phyloP scores from a whole-genome alignment of 108 stramenopile species.

The Stephanodiscus triporus region DNA sequence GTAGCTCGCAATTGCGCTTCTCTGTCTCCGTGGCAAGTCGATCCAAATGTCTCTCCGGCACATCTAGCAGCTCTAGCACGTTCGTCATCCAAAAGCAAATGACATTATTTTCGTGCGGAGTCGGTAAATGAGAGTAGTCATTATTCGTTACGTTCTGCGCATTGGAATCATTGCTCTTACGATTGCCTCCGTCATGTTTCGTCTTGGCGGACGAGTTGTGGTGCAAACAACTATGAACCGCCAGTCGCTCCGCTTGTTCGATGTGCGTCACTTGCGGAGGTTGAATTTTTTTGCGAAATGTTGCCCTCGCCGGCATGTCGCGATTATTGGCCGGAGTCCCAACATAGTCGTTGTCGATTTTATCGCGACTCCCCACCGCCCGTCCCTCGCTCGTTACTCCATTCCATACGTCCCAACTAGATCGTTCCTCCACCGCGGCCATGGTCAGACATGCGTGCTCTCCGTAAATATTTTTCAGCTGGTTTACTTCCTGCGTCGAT shows the following conservation, averaged over 20 bases:
- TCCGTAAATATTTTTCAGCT: slow-evolving; percentile 32
- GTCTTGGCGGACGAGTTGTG: slow-evolving; percentile 6
- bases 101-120: slow-evolving; percentile 24
- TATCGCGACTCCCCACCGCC: not conserved
- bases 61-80: slow-evolving; percentile 39
- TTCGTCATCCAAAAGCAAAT: slow-evolving; percentile 50
- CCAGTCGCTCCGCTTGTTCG: slow-evolving; percentile 43
- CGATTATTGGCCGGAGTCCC: not conserved
- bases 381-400: not conserved
- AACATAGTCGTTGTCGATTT: not conserved
- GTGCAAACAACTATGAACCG: slow-evolving; percentile 33
- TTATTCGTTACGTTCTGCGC: not conserved
- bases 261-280: slow-evolving; percentile 22
- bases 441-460: slow-evolving; percentile 40
- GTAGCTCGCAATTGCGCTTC: not conserved
- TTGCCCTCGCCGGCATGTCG: not conserved
- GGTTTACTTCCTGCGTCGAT: slow-evolving; percentile 34
- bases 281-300: slow-evolving; percentile 2
- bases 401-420: slow-evolving; percentile 9
- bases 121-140: slow-evolving; percentile 24
- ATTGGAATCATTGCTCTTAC: not conserved
- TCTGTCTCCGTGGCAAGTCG: not conserved
- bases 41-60: slow-evolving; percentile 23
- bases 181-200: slow-evolving; percentile 11
- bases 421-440: slow-evolving; percentile 31